Percentiles rank a stretch among this genome's conserved stretches.
phyloP scores from a whole-genome alignment of 83 land plant species.

The Picea abies region DNA sequence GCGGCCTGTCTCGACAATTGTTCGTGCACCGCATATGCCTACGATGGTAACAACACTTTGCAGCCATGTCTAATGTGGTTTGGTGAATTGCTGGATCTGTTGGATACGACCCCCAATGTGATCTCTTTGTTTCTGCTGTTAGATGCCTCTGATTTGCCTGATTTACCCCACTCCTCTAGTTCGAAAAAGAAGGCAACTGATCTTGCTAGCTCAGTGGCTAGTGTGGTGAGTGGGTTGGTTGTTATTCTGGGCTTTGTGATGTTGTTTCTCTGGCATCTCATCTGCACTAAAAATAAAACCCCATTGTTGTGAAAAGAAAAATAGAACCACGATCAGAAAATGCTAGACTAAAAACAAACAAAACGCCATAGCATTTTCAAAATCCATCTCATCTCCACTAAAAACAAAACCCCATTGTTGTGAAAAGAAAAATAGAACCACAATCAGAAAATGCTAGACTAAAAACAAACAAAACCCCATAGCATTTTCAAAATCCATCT shows the following conservation, averaged over 20 bases:
- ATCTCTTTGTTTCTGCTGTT: constrained; percentile 23
- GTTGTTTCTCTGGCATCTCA: constrained; percentile 24
- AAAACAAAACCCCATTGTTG: too few relatives aligned
- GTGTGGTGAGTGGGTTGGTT: not conserved
- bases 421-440: too few relatives aligned
- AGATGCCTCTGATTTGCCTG: constrained; percentile 23
- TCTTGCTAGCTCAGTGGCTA: not conserved
- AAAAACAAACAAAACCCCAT: too few relatives aligned
- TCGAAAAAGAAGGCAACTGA: not conserved
- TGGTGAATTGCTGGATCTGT: constrained; percentile 22
- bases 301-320: too few relatives aligned
- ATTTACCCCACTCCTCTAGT: not conserved
- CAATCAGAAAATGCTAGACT: too few relatives aligned
- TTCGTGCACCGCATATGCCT: constrained; percentile 39
- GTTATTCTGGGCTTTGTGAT: not conserved
- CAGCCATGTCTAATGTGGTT: constrained; percentile 21
- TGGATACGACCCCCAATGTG: not conserved
- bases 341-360: too few relatives aligned
- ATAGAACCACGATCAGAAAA: too few relatives aligned
- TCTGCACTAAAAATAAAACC: too few relatives aligned
- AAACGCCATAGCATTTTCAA: too few relatives aligned
- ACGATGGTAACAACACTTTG: not conserved
- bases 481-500: too few relatives aligned
- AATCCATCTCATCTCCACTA: too few relatives aligned
- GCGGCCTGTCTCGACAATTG: constrained; percentile 34